Percentiles rank a stretch among this genome's conserved stretches.
Conservation (phyloP, 2,329 filamentous ascomycete species). For the Stachybotrys chartarum region DNA sequence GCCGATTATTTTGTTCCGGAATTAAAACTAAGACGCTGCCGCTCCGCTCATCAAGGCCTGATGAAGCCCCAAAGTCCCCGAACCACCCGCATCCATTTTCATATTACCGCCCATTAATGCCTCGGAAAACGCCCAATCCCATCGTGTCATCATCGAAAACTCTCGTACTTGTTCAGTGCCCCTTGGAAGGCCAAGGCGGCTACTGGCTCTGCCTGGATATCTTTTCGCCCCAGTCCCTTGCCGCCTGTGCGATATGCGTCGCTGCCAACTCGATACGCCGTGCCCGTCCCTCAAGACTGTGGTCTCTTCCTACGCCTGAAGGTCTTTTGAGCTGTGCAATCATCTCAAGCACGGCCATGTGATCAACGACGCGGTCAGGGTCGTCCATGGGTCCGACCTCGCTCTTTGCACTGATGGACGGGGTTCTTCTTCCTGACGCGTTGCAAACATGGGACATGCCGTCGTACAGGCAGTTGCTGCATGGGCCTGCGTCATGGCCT, state of each 20-base stretch:
- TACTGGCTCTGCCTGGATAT: conserved; percentile 1
- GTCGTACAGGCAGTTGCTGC: conserved; percentile 17
- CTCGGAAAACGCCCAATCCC: too few species aligned
- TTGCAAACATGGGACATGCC: conserved; percentile 6
- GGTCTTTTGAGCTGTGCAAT: conserved; percentile 15
- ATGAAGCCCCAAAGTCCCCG: too few species aligned
- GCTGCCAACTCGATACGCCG: conserved; percentile 17
- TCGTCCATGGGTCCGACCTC: conserved; percentile 8
- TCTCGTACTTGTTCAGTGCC: too few species aligned
- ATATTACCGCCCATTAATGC: too few species aligned
- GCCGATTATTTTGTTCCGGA: too few species aligned
- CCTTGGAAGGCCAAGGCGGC: too few species aligned
- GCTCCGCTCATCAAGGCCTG: too few species aligned
- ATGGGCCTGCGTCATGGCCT: conserved; percentile 7
- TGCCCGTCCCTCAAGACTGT: conserved; percentile 13
- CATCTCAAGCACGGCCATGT: conserved; percentile 18
- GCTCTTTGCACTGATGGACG: conserved; percentile 5
- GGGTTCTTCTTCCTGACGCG: conserved; percentile 5
- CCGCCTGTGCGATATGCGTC: conserved; percentile 15
- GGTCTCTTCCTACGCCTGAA: conserved; percentile 8
- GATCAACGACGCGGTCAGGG: conserved; percentile 13
- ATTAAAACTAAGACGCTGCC: too few species aligned
- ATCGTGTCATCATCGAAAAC: too few species aligned
- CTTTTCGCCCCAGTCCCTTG: conserved; percentile 16
- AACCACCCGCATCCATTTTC: too few species aligned